These are phyloP conservation scores for Miscanthus lutarioriparius DNA, from an alignment of 176 grass and related monocot species.

Conservation along the genomic window DNA sequence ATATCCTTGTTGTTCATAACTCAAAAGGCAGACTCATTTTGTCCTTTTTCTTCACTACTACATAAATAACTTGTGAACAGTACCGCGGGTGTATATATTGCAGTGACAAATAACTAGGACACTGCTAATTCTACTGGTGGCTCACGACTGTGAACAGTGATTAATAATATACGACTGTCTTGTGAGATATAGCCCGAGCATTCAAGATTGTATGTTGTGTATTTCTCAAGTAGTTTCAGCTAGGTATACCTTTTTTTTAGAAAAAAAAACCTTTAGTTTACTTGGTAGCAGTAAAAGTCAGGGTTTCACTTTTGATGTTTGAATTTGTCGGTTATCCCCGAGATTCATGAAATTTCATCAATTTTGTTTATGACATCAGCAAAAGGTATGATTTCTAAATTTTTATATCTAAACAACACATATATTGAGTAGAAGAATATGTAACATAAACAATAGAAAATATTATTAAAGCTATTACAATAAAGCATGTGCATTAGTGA, in stretches of 20 bases:
- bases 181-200: background rate
- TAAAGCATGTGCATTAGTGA: too few species aligned
- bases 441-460: background rate
- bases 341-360: background rate
- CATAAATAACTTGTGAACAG: slow-evolving; percentile 28
- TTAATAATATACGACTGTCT: background rate
- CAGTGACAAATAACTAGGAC: slow-evolving; percentile 33
- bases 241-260: background rate
- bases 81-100: slow-evolving; percentile 28
- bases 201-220: background rate
- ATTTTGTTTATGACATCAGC: too few species aligned
- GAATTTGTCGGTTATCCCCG: too few species aligned
- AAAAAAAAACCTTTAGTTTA: too few species aligned
- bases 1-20: slow-evolving; percentile 21
- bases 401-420: too few species aligned
- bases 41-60: slow-evolving; percentile 22
- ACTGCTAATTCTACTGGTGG: slow-evolving; percentile 10
- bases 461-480: background rate
- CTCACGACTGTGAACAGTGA: slow-evolving; percentile 22
- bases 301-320: too few species aligned
- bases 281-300: background rate
- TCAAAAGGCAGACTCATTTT: slow-evolving; percentile 8
- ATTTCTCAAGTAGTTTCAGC: background rate
- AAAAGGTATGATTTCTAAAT: too few species aligned
- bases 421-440: too few species aligned